phyloP scores from a whole-genome alignment of 192 early-diverging fungal genomes.

The Rhizoclosmatium sp. region DNA sequence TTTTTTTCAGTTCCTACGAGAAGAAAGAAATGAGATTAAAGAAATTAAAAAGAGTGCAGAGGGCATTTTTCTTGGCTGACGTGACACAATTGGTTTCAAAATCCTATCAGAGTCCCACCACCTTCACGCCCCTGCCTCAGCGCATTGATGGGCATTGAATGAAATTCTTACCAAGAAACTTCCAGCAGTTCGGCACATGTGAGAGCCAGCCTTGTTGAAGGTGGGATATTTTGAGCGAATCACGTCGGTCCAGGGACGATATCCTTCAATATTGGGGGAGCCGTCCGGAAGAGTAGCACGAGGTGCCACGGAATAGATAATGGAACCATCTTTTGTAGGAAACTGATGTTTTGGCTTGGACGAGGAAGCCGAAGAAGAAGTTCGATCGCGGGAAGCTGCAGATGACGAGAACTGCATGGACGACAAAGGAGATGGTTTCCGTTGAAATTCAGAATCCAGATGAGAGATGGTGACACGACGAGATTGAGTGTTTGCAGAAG shows the following conservation, averaged over 20 bases:
- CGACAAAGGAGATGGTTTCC: background rate
- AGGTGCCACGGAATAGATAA: background rate
- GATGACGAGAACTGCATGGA: background rate
- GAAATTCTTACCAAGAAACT: background rate
- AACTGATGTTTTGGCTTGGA: background rate
- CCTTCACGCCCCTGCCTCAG: no score
- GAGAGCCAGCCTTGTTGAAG: conserved; percentile 9
- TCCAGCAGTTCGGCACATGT: background rate
- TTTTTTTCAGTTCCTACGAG: background rate
- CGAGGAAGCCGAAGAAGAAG: background rate
- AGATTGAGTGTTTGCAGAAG: background rate
- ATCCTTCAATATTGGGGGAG: conserved; percentile 17
- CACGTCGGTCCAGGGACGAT: conserved; percentile 22
- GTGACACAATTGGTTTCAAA: no score
- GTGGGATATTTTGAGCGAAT: conserved; percentile 15
- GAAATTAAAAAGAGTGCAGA: background rate
- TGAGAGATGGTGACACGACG: background rate
- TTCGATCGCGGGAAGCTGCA: background rate
- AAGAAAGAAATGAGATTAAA: background rate
- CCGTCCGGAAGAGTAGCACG: background rate
- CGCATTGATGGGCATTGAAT: background rate
- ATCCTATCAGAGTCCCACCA: no score
- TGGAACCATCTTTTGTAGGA: background rate
- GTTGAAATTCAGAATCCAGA: background rate
- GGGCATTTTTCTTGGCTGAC: no score